Conservation (phyloP, 192 early-diverging fungal genomes). For the Coemansia sp. region DNA sequence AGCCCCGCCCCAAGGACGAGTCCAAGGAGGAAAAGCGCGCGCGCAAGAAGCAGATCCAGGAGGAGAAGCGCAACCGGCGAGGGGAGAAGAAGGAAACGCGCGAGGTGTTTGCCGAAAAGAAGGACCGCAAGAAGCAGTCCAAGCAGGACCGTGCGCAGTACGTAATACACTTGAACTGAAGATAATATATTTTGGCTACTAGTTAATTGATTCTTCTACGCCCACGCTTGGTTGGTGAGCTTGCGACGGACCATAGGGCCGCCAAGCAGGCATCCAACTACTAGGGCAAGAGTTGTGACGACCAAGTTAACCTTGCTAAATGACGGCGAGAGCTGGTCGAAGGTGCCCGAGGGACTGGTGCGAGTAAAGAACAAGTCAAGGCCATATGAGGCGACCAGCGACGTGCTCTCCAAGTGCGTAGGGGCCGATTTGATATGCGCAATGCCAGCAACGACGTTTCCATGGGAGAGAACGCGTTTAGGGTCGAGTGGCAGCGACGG, state of each 20-base stretch:
- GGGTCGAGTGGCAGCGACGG: constrained; percentile 73
- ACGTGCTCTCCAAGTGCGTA: constrained; percentile 90
- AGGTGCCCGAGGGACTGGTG: constrained; percentile 81
- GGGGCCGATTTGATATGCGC: constrained; percentile 69
- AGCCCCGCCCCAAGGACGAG: constrained; percentile 76
- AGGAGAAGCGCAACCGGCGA: constrained; percentile 58
- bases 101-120: constrained; percentile 38
- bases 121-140: constrained; percentile 50
- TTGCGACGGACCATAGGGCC: constrained; percentile 71
- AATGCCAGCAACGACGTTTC: constrained; percentile 64
- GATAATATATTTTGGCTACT: neutral
- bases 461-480: constrained; percentile 75
- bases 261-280: constrained; percentile 70
- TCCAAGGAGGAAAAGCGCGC: constrained; percentile 89
- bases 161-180: constrained; percentile 29
- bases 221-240: constrained; percentile 57
- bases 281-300: constrained; percentile 77
- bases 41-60: constrained; percentile 86
- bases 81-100: constrained; percentile 49
- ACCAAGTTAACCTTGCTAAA: constrained; percentile 88
- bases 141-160: constrained; percentile 48
- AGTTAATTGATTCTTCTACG: constrained; percentile 25
- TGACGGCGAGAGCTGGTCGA: constrained; percentile 91
- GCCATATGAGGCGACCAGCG: constrained; percentile 85
- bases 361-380: constrained; percentile 89